Base-by-base conservation (phyloP, 768 basidiomycete genomes). In the Krasilnikovozyma curviuscula region DNA sequence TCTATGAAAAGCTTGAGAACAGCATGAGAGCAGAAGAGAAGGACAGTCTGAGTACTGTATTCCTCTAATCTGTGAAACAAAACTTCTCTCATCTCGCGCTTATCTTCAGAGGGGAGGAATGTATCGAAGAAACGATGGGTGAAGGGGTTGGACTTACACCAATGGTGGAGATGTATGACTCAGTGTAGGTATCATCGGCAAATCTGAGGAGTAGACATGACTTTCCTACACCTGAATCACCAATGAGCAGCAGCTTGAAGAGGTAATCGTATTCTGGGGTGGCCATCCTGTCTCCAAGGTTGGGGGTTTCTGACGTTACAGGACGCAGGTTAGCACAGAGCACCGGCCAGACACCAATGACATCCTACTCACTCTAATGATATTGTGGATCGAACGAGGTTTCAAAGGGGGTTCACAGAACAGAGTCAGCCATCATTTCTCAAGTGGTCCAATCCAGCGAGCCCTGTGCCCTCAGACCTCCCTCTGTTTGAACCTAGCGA, bases 251-350 rank as follows among this genome's bases (percentile, higher is more conserved):
- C 52, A 88, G 81, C 71, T 86, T 88, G 74, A 88, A 86, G 65
- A 88, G 83, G 62, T 81, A 86, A 70, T 88, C 84, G 75, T 86
- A 88, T 66, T 85, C 83, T 71, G 79, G 80, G 64, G 83, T 82
- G 63, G 85, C 82, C 83, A 85, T 83, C 7, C 49, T 39, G 24
- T 24, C 9, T 44, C n/a, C 25, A 25, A 16, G 5, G 13, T 3
- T 27, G 12, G 24, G 16, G n/a, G n/a, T n/a, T n/a, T n/a, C n/a
- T n/a, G n/a, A n/a, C n/a, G n/a, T n/a, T n/a, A n/a, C n/a, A n/a
- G n/a, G n/a, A n/a, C n/a, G n/a, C n/a, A n/a, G n/a, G n/a, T n/a
- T n/a, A n/a, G n/a, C n/a, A n/a, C n/a, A n/a, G n/a, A n/a, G n/a
- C n/a, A n/a, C n/a, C n/a, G n/a, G n/a, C n/a, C n/a, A n/a, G n/a